Conservation (phyloP, 179 eudicot genomes). For the Silene vulgaris region DNA sequence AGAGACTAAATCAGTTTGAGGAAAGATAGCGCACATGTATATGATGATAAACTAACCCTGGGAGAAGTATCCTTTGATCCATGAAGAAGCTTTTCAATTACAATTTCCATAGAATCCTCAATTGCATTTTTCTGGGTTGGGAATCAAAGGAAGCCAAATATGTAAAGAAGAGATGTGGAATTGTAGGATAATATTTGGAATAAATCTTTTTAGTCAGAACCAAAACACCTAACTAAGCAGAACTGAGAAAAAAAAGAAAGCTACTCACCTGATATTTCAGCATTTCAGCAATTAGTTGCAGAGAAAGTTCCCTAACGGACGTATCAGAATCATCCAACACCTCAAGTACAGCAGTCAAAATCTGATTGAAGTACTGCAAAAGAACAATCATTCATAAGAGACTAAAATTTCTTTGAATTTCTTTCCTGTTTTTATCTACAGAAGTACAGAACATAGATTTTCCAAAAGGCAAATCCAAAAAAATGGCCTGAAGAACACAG, state of each 20-base stretch:
- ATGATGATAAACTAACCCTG: constrained; percentile 42
- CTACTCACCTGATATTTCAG: constrained; percentile 72
- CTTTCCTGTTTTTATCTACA: background rate
- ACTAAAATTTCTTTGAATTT: background rate
- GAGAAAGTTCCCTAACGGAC: constrained; percentile 58
- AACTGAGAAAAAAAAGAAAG: constrained; percentile 8
- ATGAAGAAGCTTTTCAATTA: constrained; percentile 83
- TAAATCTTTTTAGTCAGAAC: background rate
- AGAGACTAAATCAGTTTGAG: background rate
- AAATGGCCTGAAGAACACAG: background rate
- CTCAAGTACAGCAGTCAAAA: constrained; percentile 76
- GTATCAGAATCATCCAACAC: constrained; percentile 72
- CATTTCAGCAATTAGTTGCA: constrained; percentile 73
- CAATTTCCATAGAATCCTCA: constrained; percentile 91
- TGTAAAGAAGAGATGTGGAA: background rate
- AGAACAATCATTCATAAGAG: constrained; percentile 10
- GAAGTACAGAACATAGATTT: background rate
- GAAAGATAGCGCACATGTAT: background rate
- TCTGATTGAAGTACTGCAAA: constrained; percentile 93
- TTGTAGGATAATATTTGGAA: background rate
- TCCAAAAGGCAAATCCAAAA: constrained; percentile 5
- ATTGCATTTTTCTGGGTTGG: constrained; percentile 64
- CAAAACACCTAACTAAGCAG: background rate
- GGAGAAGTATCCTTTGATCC: constrained; percentile 54
- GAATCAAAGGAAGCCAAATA: background rate